Base-by-base conservation (phyloP, 768 basidiomycete genomes). In the Mycena capillaripes region DNA sequence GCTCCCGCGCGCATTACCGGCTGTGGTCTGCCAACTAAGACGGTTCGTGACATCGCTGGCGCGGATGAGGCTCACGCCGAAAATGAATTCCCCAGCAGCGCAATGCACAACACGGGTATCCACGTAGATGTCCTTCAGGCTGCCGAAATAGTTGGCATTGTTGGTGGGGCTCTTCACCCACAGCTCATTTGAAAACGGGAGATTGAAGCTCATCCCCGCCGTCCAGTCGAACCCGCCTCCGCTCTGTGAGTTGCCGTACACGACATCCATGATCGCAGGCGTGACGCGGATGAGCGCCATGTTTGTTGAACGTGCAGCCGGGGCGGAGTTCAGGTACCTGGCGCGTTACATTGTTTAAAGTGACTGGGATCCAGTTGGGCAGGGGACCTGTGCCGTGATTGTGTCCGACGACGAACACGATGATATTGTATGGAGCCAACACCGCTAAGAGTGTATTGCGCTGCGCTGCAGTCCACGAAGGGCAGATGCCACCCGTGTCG, bases 201-300 rank as follows among this genome's bases (percentile, higher is more conserved):
- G 55, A 32, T 56, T 56, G 55, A 56, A 56, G 55, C 55, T 56
- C 55, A 19, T 17, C 11, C 55, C 55, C 16, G 55, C 55, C 11
- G 55, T 56, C 55, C 55, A 56, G 29, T 17, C 8, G 55, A 56
- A n/a, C 14, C 55, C 55, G 16, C 23, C 16, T 17, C 55, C 55
- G 8, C 19, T 17, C 19, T 23, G 55, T 10, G 55, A 32, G 30
- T 56, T 56, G 27, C 55, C 55, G 55, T 56, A 56, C 29, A 56
- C 55, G 55, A 56, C 55, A 32, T 56, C 55, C 55, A 56, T 56
- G 32, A 32, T 23, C n/a, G 55, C 16, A 14, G 55, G 55, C 55
- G 55, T 56, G 30, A 56, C 55, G 55, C 55, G 55, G 55, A 56
- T 56, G 55, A 56, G 55, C 30, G 55, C 55, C 30, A 34, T 34